A percentile compares a stretch with the other conserved stretches of the same genome.
phyloP scores from a whole-genome alignment of 306 rosid genomes.

The Pterocarpus macrocarpus region DNA sequence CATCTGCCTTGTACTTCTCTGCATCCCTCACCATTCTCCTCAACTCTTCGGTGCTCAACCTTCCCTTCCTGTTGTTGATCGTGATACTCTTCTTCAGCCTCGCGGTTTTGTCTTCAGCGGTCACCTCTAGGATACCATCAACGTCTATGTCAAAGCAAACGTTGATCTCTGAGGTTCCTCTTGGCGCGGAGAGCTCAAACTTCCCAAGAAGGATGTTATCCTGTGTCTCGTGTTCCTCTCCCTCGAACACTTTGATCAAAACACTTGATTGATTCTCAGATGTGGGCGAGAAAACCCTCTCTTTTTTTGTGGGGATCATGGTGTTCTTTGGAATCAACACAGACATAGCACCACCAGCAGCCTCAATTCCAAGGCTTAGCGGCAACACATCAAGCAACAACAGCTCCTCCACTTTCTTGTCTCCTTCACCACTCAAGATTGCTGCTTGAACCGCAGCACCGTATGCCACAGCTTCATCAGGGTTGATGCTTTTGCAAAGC shows the following conservation, averaged over 20 bases:
- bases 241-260: constrained; percentile 51
- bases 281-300: constrained; percentile 33
- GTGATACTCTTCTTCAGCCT: constrained; percentile 48
- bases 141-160: constrained; percentile 52
- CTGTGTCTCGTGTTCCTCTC: constrained; percentile 41
- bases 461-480: constrained; percentile 57
- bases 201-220: constrained; percentile 52
- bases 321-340: constrained; percentile 55
- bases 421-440: constrained; percentile 47
- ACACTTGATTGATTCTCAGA: constrained; percentile 33
- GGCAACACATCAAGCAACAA: constrained; percentile 55
- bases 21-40: constrained; percentile 53
- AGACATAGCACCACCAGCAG: constrained; percentile 47
- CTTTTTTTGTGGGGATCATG: constrained; percentile 51
- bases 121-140: constrained; percentile 50
- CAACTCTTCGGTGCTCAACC: constrained; percentile 50
- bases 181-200: constrained; percentile 40
- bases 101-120: constrained; percentile 39
- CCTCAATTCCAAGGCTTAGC: constrained; percentile 51
- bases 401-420: constrained; percentile 45
- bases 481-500: constrained; percentile 61
- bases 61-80: constrained; percentile 50
- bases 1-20: constrained; percentile 47
- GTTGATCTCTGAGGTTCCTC: constrained; percentile 37
- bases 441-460: constrained; percentile 62